phyloP scores from a whole-genome alignment of 257 asterid genomes.

The Osmanthus fragrans region DNA sequence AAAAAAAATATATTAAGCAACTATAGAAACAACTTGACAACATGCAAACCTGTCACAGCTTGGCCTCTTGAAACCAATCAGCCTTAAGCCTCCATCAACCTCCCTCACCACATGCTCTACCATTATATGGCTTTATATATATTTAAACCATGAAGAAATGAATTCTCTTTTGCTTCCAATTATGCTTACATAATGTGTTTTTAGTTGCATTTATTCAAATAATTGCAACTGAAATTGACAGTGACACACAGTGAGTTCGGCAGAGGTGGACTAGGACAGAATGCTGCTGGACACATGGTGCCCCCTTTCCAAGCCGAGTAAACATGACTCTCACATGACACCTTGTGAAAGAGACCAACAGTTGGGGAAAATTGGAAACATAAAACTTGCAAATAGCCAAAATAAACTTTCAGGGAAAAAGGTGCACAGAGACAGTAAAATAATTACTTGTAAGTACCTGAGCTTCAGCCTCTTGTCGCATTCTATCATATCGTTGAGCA shows the following conservation, averaged over 20 bases:
- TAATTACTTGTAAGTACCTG: slow-evolving; percentile 64
- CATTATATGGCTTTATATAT: neutral
- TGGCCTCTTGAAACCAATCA: neutral
- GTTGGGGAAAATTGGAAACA: neutral
- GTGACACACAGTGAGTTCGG: neutral
- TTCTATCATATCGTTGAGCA: slow-evolving; percentile 94
- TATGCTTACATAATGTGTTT: neutral
- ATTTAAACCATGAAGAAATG: neutral
- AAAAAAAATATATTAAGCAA: slow-evolving; percentile 12
- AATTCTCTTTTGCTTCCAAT: neutral
- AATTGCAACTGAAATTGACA: neutral
- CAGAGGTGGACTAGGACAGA: neutral
- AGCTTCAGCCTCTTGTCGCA: slow-evolving; percentile 98
- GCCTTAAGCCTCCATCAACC: neutral
- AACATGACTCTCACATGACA: neutral
- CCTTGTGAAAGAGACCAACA: neutral
- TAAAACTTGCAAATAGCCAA: neutral
- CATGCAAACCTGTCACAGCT: neutral
- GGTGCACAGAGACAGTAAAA: neutral
- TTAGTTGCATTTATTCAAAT: neutral
- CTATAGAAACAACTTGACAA: slow-evolving; percentile 16
- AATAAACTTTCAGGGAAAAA: slow-evolving; percentile 18
- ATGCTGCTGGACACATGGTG: neutral
- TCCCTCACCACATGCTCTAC: neutral
- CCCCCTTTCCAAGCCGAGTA: neutral